Percentiles rank a stretch among this genome's conserved stretches.
phyloP scores from a whole-genome alignment of 169 alveolate species.

The Plasmodium gonderi region DNA sequence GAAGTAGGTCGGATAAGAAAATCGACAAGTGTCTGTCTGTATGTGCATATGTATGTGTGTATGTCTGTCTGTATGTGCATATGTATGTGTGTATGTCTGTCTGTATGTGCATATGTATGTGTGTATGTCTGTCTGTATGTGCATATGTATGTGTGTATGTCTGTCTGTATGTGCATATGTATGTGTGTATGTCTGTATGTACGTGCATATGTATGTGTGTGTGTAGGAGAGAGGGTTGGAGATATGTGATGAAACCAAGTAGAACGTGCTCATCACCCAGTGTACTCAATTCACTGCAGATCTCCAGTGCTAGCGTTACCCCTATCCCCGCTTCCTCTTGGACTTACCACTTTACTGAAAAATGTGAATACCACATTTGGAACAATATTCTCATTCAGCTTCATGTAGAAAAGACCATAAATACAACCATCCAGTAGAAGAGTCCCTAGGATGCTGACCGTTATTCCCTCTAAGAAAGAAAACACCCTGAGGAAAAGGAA shows the following conservation, averaged over 20 bases:
- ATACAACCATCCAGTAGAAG: not conserved
- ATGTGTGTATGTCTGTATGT: not conserved
- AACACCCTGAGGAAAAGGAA: constrained; percentile 15
- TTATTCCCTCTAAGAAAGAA: constrained; percentile 23
- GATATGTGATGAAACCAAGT: too few species aligned
- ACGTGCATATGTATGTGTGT: not conserved
- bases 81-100: too few species aligned
- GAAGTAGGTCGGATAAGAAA: not conserved
- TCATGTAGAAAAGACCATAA: not conserved
- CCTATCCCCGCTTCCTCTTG: not conserved
- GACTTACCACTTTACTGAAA: constrained; percentile 36
- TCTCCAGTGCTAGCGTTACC: too few species aligned
- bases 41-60: too few species aligned
- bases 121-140: too few species aligned
- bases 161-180: not conserved
- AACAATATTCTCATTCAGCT: not conserved
- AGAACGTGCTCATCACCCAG: too few species aligned
- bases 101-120: too few species aligned
- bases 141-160: too few species aligned
- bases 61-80: too few species aligned
- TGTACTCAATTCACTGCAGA: too few species aligned
- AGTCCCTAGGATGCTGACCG: constrained; percentile 28
- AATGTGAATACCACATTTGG: not conserved
- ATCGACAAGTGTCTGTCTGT: too few species aligned
- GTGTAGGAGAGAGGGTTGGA: not conserved